phyloP scores from a whole-genome alignment of 2,329 filamentous ascomycete species.

The Blumeriella jaapii region DNA sequence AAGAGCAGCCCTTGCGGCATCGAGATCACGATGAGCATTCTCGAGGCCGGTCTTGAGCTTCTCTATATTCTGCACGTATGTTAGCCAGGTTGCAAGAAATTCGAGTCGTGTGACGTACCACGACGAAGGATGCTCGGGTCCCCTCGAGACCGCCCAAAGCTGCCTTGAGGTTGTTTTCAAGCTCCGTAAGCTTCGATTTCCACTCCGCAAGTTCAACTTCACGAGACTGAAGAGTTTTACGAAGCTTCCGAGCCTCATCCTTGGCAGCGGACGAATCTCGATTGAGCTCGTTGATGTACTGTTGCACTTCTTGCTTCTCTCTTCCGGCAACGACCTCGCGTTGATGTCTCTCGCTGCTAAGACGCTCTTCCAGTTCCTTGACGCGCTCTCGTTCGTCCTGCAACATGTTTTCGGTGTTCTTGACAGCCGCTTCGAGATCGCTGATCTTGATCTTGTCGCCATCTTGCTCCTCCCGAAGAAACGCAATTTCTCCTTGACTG shows the following conservation, averaged over 20 bases:
- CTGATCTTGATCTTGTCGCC: slow-evolving; percentile 96
- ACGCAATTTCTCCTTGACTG: slow-evolving; percentile 83
- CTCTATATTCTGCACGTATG: slow-evolving; percentile 52
- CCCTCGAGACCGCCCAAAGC: slow-evolving; percentile 80
- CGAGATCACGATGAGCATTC: slow-evolving; percentile 70
- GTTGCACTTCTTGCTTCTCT: slow-evolving; percentile 91
- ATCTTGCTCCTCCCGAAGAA: slow-evolving; percentile 93
- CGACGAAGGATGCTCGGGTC: slow-evolving; percentile 73
- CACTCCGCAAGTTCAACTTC: slow-evolving; percentile 84
- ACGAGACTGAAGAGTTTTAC: slow-evolving; percentile 70
- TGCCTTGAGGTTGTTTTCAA: slow-evolving; percentile 80
- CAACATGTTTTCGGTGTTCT: slow-evolving; percentile 66
- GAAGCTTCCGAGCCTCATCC: slow-evolving; percentile 72
- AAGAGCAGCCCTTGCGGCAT: slow-evolving; percentile 62
- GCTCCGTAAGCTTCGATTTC: slow-evolving; percentile 81
- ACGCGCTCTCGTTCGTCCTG: slow-evolving; percentile 73
- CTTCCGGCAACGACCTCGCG: slow-evolving; percentile 75
- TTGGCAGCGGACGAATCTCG: slow-evolving; percentile 69
- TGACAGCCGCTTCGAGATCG: slow-evolving; percentile 74
- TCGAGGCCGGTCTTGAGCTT: slow-evolving; percentile 85
- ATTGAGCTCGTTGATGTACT: slow-evolving; percentile 87
- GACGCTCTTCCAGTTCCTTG: slow-evolving; percentile 60
- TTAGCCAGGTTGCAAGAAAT: slow-evolving; percentile 11
- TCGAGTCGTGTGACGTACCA: slow-evolving; percentile 37
- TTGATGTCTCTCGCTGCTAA: slow-evolving; percentile 72